Percentiles rank a stretch among this genome's conserved stretches.
Evolutionary conservation across 768 basidiomycete genomes (phyloP).

Genomic region (Cystoderma amianthinum): DNA sequence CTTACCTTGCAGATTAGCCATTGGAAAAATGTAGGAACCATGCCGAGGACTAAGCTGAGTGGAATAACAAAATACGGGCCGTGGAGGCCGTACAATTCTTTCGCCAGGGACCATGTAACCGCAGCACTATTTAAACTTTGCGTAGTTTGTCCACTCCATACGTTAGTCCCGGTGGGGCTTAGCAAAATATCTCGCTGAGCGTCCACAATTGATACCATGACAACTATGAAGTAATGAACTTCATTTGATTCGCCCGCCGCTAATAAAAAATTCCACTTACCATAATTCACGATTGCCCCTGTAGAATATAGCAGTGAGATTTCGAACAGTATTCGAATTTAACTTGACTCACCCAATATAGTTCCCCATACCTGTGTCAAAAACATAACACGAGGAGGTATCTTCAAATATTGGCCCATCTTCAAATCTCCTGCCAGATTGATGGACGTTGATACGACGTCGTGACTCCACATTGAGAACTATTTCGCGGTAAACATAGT

Average conservation of each 20-base stretch:
- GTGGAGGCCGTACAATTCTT: conserved; percentile 43
- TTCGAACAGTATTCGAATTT: background rate
- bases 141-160: conserved; percentile 50
- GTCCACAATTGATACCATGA: conserved; percentile 50
- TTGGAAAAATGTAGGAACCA: conserved; percentile 43
- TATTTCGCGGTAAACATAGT: conserved; percentile 10
- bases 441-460: conserved; percentile 49
- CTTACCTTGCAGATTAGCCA: conserved; percentile 46
- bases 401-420: conserved; percentile 64
- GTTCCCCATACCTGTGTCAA: conserved; percentile 62
- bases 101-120: conserved; percentile 62
- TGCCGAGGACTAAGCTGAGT: conserved; percentile 44
- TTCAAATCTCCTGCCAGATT: conserved; percentile 55
- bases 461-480: conserved; percentile 68
- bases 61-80: conserved; percentile 55
- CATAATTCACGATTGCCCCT: conserved; percentile 32
- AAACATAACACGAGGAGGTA: conserved; percentile 63
- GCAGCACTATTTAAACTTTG: conserved; percentile 52
- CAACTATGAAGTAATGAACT: conserved; percentile 23
- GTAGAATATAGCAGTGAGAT: background rate
- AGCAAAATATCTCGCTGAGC: conserved; percentile 49
- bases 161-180: conserved; percentile 45
- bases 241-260: background rate
- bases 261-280: conserved; percentile 12
- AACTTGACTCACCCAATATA: conserved; percentile 33